These are phyloP conservation scores for Phytophthora litchii DNA, from an alignment of 352 stramenopile genomes.

Conservation along the genomic window DNA sequence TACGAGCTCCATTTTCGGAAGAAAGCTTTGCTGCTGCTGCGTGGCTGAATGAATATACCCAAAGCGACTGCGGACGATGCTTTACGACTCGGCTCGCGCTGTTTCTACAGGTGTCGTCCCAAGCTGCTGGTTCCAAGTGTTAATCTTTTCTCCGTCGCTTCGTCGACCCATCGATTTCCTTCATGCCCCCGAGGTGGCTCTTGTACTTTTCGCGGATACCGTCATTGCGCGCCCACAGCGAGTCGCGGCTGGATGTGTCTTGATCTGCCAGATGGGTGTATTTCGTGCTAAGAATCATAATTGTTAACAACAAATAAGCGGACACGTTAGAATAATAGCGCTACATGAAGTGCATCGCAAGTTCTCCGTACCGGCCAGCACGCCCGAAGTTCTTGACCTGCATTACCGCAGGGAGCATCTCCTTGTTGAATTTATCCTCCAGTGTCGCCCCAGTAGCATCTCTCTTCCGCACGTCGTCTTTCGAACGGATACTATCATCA, in stretches of 20 bases:
- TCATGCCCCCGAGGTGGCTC: constrained; percentile 74
- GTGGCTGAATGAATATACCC: constrained; percentile 52
- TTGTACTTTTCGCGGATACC: constrained; percentile 86
- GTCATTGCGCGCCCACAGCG: constrained; percentile 78
- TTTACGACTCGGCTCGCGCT: constrained; percentile 48
- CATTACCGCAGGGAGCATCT: constrained; percentile 95
- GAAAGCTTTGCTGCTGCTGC: constrained; percentile 37
- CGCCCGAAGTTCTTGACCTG: constrained; percentile 99
- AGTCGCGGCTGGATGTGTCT: constrained; percentile 92
- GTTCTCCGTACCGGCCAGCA: constrained; percentile 79
- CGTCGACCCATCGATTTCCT: constrained; percentile 60
- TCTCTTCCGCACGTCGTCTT: constrained; percentile 91
- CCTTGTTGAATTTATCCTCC: constrained; percentile 94
- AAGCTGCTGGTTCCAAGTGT: constrained; percentile 37
- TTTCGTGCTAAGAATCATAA: constrained; percentile 83
- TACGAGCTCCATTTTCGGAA: constrained; percentile 37
- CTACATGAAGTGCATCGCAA: constrained; percentile 4
- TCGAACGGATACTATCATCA: constrained; percentile 88
- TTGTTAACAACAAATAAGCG: constrained; percentile 24
- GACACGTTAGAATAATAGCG: constrained; percentile 14
- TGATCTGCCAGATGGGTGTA: constrained; percentile 98
- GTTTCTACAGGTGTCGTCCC: constrained; percentile 42
- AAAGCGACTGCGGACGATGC: constrained; percentile 40
- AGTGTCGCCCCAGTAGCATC: constrained; percentile 91
- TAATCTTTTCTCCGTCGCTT: constrained; percentile 76